These are phyloP conservation scores for Lasiodiplodia hormozganensis DNA, from an alignment of 2,329 filamentous ascomycete species.

Conservation along the genomic window DNA sequence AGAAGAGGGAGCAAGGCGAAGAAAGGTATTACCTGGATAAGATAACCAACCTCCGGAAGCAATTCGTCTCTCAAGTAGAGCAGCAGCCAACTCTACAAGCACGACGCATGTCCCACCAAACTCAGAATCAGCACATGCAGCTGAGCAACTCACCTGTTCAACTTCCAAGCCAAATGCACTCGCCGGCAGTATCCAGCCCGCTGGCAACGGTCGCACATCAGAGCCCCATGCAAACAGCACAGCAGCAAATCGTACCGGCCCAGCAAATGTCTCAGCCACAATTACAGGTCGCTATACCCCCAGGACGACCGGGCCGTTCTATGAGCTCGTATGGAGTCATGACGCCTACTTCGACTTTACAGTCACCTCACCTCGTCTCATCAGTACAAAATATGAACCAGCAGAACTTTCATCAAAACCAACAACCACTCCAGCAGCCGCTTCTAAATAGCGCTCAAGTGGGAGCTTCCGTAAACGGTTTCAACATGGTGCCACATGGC, in stretches of 20 bases:
- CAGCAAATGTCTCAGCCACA: not conserved
- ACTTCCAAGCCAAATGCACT: not conserved
- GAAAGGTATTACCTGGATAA: not conserved
- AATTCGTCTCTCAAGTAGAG: not conserved
- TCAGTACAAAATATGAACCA: not conserved
- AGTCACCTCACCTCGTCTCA: not conserved
- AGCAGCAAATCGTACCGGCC: not conserved
- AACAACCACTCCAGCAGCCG: not conserved
- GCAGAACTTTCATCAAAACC: not conserved
- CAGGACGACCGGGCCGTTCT: not conserved
- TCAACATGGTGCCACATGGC: not conserved
- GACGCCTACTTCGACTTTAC: not conserved
- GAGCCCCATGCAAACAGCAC: not conserved
- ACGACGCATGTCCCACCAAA: slow-evolving; percentile 9
- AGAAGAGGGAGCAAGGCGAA: not conserved
- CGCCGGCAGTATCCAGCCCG: not conserved
- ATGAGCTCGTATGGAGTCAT: not conserved
- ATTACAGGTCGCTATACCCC: not conserved
- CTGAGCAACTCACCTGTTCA: not conserved
- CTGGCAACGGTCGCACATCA: not conserved
- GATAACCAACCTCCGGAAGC: not conserved
- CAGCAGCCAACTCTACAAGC: not conserved
- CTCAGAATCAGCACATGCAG: not conserved
- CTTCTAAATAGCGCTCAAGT: not conserved
- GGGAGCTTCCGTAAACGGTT: not conserved